Base-by-base conservation (phyloP, 73 alveolate genomes). In the Uronychia setigera region DNA sequence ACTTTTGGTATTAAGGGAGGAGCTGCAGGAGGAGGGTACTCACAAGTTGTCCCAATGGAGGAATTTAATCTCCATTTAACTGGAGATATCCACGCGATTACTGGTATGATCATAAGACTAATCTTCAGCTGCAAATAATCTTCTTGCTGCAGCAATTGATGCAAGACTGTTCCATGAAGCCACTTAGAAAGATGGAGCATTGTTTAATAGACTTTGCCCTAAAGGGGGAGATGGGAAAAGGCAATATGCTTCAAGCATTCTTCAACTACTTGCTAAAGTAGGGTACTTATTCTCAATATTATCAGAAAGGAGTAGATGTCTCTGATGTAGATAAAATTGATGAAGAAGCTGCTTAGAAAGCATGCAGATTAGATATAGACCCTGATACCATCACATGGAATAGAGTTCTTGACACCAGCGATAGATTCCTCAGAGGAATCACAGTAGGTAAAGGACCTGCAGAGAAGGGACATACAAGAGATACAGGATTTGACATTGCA, bases 1-100 rank as follows among this genome's bases (percentile, higher is more conserved):
- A 90, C 95, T 34, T 90, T 90, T 35, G 95, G 95, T 29, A 90
- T 90, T 76, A 90, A 90, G 82, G 95, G 95, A 30, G 95, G 95
- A 1, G 95, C 92, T 26, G 95, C 95, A 0, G 95, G 95, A 0
- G 95, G 95, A 30, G 95, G 95, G 31, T 90, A 90, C 79, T 80
- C 92, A 11, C 92, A 90, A 85, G 89, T 88, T 32, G 58, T 90
- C 77, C 95, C 95, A 1, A 90, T 90, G 95, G 95, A 90, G 88
- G 95, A 90, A 28, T 90, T 90, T 84, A 90, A 90, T 57, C 83
- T 90, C 32, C 95, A 90, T 58, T 58, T 90, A 79, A 90, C 95
- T 35, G 95, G 95, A 28, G 95, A 90, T 74, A 85, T 90, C 25
- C 95, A 90, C 76, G 95, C 95, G n/a, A 90, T 90, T 60, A 90